Evolutionary conservation across 2,329 filamentous ascomycete species (phyloP), one percentile per base, ranked within the genome.

Genomic region (Fusarium sp.): DNA sequence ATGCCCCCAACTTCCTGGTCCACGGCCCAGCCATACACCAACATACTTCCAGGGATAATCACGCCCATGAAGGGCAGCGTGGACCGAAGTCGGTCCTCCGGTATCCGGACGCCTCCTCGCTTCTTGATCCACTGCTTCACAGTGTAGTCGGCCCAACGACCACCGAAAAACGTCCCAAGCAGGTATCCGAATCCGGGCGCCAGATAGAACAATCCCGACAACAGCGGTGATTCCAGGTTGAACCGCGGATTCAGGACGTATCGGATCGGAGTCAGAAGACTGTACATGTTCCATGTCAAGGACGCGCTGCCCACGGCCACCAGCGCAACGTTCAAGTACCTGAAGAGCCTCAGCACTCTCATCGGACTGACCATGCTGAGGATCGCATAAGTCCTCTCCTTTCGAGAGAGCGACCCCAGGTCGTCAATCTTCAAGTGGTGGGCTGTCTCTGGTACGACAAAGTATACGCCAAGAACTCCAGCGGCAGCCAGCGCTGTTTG

Each of bases 221-320:
- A 87, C 17, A 94, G 86, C 0, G 93, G 92, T 0, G 88, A 87
- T 0, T 89, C 88, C 11, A 95, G 86, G 63, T 91, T 81, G 84
- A 95, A 95, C 25, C 93, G 90, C 0, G 93, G 93, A 76, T 95
- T 94, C 14, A 95, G 85, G 6, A 94, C 88, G 74, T 93, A 93
- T 22, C 93, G 90, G 65, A 94, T 93, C 0, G 90, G 90, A 0
- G 92, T 93, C 4, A 88, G 80, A n/a, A 88, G 79, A 37, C 82
- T 82, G 71, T 87, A 88, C 84, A 95, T 94, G 81, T 95, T 94
- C 91, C 92, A 95, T 15, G 94, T 90, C 1, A 95, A 84, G 14
- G 88, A 86, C 1, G 87, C 88, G 54, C 88, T 91, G 3, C 90
- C 90, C 4, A 92, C 81, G 5, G 78, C 83, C 62, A 88, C 87